These are phyloP conservation scores for Stenogyne calaminthoides DNA, from an alignment of 305 asterid genomes.

Conservation along the genomic window DNA sequence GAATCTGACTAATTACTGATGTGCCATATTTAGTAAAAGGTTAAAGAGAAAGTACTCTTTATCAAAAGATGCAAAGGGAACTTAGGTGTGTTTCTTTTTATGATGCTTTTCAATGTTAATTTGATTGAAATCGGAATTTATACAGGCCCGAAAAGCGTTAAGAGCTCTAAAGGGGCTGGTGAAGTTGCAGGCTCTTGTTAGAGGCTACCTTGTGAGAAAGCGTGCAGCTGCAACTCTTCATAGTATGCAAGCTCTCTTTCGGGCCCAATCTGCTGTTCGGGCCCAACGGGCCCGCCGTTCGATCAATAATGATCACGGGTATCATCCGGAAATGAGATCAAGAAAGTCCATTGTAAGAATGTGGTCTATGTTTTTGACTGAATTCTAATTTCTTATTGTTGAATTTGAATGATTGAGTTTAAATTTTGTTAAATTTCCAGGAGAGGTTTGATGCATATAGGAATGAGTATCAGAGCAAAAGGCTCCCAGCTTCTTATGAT, in stretches of 20 bases:
- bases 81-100: neutral
- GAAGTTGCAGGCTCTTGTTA: slow-evolving; percentile 82
- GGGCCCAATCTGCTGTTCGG: slow-evolving; percentile 75
- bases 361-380: neutral
- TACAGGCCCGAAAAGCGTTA: slow-evolving; percentile 89
- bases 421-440: slow-evolving; percentile 36
- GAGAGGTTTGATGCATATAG: slow-evolving; percentile 60
- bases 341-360: slow-evolving; percentile 66
- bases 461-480: slow-evolving; percentile 66
- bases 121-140: slow-evolving; percentile 23
- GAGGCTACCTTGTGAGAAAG: slow-evolving; percentile 85
- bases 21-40: neutral
- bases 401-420: neutral
- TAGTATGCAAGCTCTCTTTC: slow-evolving; percentile 89
- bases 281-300: slow-evolving; percentile 71
- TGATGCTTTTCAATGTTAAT: neutral
- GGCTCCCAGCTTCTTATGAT: slow-evolving; percentile 62
- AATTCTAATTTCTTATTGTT: neutral
- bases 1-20: neutral
- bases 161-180: slow-evolving; percentile 86
- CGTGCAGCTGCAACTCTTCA: slow-evolving; percentile 88
- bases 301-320: slow-evolving; percentile 36
- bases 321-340: slow-evolving; percentile 50
- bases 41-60: neutral
- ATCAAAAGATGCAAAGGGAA: slow-evolving; percentile 16